These are phyloP conservation scores for Populus hybrid DNA, from an alignment of 441 rosid genomes.

Conservation along the genomic window DNA sequence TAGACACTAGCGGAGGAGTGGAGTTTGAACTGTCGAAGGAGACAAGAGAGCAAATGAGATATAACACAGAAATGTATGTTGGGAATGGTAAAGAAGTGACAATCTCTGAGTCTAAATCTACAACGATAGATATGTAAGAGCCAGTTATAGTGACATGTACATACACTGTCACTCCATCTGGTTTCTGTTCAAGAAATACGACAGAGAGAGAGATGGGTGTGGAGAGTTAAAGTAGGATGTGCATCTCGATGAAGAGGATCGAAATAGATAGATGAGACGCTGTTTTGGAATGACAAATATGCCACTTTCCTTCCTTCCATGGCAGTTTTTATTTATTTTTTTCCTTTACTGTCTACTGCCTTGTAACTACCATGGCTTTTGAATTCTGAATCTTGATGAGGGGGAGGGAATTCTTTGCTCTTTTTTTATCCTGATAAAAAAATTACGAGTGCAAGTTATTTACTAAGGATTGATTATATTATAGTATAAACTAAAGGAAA, in stretches of 20 bases:
- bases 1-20: conserved; percentile 9
- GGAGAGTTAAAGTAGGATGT: conserved; percentile 9
- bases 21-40: conserved; percentile 18
- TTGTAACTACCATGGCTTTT: neutral
- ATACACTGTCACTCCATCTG: conserved; percentile 8
- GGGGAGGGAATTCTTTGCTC: neutral
- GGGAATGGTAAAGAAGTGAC: conserved; percentile 15
- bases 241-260: conserved; percentile 22
- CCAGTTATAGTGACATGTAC: neutral
- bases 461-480: neutral
- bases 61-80: neutral
- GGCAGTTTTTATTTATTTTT: neutral
- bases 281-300: conserved; percentile 15
- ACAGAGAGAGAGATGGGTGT: too few relatives aligned
- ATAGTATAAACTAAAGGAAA: too few relatives aligned
- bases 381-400: neutral
- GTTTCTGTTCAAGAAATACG: neutral
- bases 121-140: conserved; percentile 11
- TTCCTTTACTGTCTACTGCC: neutral
- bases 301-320: conserved; percentile 10
- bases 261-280: neutral
- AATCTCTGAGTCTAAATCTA: conserved; percentile 16
- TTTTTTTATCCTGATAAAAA: neutral
- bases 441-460: too few relatives aligned
- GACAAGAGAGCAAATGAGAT: conserved; percentile 20